Evolutionary conservation across 78 protist species (phyloP).

Genomic region (Cavenderia fasciculata): DNA sequence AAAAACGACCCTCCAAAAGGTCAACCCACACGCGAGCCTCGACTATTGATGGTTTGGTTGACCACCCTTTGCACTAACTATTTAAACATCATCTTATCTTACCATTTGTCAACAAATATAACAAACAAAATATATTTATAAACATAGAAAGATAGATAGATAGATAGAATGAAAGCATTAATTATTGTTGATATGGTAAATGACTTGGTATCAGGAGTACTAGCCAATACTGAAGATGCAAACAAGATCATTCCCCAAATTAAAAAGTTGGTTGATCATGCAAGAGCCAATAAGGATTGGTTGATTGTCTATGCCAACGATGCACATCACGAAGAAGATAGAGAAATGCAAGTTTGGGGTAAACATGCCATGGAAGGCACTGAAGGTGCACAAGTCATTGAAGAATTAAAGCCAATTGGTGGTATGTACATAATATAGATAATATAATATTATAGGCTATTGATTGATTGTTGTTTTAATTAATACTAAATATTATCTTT

Average conservation of each 20-base stretch:
- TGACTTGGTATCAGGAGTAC: conserved; percentile 12
- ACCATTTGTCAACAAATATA: too few relatives aligned
- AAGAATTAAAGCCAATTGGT: conserved; percentile 4
- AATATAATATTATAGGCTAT: too few relatives aligned
- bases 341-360: conserved; percentile 37
- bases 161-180: conserved; percentile 13
- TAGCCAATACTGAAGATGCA: conserved; percentile 12
- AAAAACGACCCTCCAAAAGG: too few relatives aligned
- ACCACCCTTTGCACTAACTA: too few relatives aligned
- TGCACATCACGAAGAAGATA: conserved; percentile 12
- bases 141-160: conserved; percentile 11
- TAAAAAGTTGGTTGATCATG: conserved; percentile 1
- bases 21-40: too few relatives aligned
- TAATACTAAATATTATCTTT: too few relatives aligned
- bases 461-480: background rate
- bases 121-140: too few relatives aligned
- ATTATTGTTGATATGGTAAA: conserved; percentile 56
- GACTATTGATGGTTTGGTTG: too few relatives aligned
- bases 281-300: conserved; percentile 29
- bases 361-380: conserved; percentile 29
- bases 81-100: too few relatives aligned
- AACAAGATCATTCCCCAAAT: conserved; percentile 14
- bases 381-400: conserved; percentile 34
- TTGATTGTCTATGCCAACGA: conserved; percentile 25
- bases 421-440: too few relatives aligned